phyloP scores from a whole-genome alignment of 2,329 filamentous ascomycete genomes.

The Monilinia polystroma region DNA sequence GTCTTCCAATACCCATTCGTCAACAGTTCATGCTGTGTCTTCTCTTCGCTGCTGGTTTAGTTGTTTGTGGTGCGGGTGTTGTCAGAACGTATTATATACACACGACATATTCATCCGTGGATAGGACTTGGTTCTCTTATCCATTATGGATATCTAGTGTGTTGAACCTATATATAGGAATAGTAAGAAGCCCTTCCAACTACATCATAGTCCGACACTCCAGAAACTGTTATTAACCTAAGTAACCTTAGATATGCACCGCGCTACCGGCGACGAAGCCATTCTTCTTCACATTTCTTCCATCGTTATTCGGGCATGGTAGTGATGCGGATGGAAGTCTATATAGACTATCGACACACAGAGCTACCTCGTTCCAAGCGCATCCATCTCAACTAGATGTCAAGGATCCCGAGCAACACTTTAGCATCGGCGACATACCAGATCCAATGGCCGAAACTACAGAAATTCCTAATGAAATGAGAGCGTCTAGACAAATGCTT shows the following conservation, averaged over 20 bases:
- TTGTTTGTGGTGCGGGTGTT: slow-evolving; percentile 45
- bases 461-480: not conserved
- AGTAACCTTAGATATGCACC: slow-evolving; percentile 42
- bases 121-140: slow-evolving; percentile 42
- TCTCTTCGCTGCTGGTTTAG: slow-evolving; percentile 50
- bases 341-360: not conserved
- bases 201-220: not conserved
- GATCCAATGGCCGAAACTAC: not conserved
- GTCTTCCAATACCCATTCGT: slow-evolving; percentile 47
- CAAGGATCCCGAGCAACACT: not conserved
- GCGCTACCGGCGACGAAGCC: slow-evolving; percentile 47
- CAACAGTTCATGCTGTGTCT: slow-evolving; percentile 48
- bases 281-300: slow-evolving; percentile 45
- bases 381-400: not conserved
- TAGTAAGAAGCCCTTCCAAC: slow-evolving; percentile 38
- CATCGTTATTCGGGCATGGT: slow-evolving; percentile 25
- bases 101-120: slow-evolving; percentile 33
- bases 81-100: slow-evolving; percentile 42
- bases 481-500: slow-evolving; percentile 10
- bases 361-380: not conserved
- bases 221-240: not conserved
- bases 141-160: slow-evolving; percentile 40
- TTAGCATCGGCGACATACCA: not conserved
- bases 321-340: not conserved
- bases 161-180: slow-evolving; percentile 46